These are phyloP conservation scores for Glycine soja DNA, from an alignment of 306 rosid species.

Conservation along the genomic window DNA sequence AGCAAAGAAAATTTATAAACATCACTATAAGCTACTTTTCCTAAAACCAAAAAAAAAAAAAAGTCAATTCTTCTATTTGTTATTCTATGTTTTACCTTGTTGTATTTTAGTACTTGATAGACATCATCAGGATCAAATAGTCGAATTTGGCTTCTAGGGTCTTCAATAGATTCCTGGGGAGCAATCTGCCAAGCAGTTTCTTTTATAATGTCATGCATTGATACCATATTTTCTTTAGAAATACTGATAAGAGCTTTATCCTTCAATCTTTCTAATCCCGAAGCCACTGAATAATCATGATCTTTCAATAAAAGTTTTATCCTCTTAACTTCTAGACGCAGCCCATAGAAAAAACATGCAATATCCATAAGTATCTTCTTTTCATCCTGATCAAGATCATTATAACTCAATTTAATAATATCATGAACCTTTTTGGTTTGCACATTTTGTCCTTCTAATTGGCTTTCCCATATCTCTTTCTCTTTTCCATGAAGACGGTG, in stretches of 20 bases:
- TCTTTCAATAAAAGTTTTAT: not conserved
- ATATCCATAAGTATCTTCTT: slow-evolving; percentile 34
- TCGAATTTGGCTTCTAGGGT: not conserved
- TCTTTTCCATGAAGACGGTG: not conserved
- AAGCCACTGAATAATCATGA: not conserved
- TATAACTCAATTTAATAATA: not conserved
- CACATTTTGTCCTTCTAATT: not conserved
- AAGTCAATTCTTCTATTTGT: not conserved
- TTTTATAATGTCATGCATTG: slow-evolving; percentile 40
- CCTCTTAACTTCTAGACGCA: not conserved
- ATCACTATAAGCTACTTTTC: not conserved
- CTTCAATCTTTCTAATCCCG: not conserved
- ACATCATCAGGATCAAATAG: not conserved
- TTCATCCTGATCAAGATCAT: slow-evolving; percentile 20
- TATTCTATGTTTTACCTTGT: slow-evolving; percentile 9
- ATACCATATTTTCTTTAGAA: not conserved
- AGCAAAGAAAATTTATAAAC: not conserved
- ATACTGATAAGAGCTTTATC: slow-evolving; percentile 37
- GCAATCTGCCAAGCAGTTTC: slow-evolving; percentile 36
- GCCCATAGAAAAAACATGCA: slow-evolving; percentile 37
- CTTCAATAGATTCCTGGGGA: slow-evolving; percentile 23
- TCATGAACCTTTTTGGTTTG: not conserved
- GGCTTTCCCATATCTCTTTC: slow-evolving; percentile 26
- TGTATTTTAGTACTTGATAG: slow-evolving; percentile 4
- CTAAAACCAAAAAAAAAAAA: too few relatives aligned